Conservation (phyloP, 331 rosid genomes). For the Telfairia occidentalis region DNA sequence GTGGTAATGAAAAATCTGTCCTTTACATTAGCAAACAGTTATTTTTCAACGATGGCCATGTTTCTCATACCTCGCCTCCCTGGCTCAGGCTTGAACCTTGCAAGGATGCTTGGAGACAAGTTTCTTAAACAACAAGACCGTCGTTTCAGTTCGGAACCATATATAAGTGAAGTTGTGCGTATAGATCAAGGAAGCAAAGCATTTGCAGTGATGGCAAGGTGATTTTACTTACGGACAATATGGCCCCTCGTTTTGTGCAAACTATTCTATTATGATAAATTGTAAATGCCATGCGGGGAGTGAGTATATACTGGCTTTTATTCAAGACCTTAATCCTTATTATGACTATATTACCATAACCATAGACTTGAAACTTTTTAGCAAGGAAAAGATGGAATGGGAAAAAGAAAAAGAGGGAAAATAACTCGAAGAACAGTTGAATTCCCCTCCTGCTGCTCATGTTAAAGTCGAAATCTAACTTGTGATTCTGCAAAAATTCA, state of each 20-base stretch:
- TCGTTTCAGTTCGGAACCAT: slow-evolving; percentile 90
- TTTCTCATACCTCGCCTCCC: slow-evolving; percentile 15
- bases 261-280: not conserved
- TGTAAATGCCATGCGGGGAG: not conserved
- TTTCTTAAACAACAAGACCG: slow-evolving; percentile 90
- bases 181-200: slow-evolving; percentile 43
- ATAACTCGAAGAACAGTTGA: not conserved
- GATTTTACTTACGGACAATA: not conserved
- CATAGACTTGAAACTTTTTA: not conserved
- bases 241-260: too few relatives aligned
- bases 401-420: too few relatives aligned
- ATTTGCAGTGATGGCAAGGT: slow-evolving; percentile 89
- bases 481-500: slow-evolving; percentile 15
- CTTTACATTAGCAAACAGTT: slow-evolving; percentile 1
- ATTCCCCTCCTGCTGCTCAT: not conserved
- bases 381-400: too few relatives aligned
- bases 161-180: slow-evolving; percentile 59
- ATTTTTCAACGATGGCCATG: slow-evolving; percentile 4
- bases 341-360: not conserved
- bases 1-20: slow-evolving; percentile 35
- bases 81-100: slow-evolving; percentile 84
- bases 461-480: not conserved
- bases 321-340: not conserved
- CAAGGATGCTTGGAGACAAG: slow-evolving; percentile 97
- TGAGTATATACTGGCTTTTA: not conserved